These are phyloP conservation scores for peach (Prunus persica) DNA, from an alignment of 306 rosid species.

Conservation along the genomic window Prunus_persica_NCBIv2 NC_034011.1:26025501-26026000, in stretches of 20 bases:
- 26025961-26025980: no score
- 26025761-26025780: constrained; percentile 55
- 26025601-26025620: neutral
- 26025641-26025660: neutral
- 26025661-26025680: constrained; percentile 63
- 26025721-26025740: constrained; percentile 75
- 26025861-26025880: neutral
- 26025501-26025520: neutral
- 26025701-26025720: constrained; percentile 70
- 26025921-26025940: neutral
- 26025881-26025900: constrained; percentile 67
- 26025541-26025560: neutral
- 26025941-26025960: no score
- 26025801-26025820: neutral
- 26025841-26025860: neutral
- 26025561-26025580: neutral
- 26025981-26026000: no score
- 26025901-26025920: constrained; percentile 54
- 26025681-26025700: constrained; percentile 81
- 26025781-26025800: neutral
- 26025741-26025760: constrained; percentile 84
- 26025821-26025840: neutral
- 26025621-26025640: neutral
- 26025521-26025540: neutral
- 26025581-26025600: constrained; percentile 3